Evolutionary conservation across 2,329 filamentous ascomycete species (phyloP).

Genomic region (Colletotrichum endophyticum): DNA sequence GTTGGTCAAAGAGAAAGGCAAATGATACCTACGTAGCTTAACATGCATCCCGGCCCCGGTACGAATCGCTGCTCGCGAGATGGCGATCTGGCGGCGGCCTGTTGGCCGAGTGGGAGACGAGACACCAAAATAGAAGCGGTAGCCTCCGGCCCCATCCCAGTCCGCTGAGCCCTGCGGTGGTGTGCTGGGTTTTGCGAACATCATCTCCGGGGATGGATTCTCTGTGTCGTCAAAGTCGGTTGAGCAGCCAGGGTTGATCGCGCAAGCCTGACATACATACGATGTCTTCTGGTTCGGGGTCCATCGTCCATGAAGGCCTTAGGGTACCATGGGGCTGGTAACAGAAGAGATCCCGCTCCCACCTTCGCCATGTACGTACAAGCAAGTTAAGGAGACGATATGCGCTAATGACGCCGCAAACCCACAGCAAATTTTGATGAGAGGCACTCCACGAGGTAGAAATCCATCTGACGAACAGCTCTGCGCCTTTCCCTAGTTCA

Average conservation of each 20-base stretch:
- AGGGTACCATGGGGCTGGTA: background rate
- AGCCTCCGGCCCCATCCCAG: background rate
- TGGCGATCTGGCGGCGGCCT: background rate
- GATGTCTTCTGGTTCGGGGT: background rate
- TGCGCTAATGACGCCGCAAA: background rate
- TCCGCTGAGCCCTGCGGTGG: background rate
- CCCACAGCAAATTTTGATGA: background rate
- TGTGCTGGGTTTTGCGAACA: background rate
- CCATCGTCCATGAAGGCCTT: background rate
- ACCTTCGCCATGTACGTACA: background rate
- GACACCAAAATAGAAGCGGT: slow-evolving; percentile 17
- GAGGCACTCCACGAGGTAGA: background rate
- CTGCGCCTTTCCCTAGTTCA: background rate
- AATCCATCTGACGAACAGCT: background rate
- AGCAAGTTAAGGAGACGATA: background rate
- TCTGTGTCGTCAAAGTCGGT: background rate
- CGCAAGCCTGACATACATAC: background rate
- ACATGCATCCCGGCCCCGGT: background rate
- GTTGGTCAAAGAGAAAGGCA: background rate
- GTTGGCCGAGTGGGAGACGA: background rate
- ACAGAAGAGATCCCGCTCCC: background rate
- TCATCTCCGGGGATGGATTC: slow-evolving; percentile 6
- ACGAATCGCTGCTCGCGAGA: background rate
- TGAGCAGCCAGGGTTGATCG: background rate
- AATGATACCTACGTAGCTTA: background rate